phyloP scores from a whole-genome alignment of 495 filamentous ascomycete species.

The Glarea lozoyensis region DNA sequence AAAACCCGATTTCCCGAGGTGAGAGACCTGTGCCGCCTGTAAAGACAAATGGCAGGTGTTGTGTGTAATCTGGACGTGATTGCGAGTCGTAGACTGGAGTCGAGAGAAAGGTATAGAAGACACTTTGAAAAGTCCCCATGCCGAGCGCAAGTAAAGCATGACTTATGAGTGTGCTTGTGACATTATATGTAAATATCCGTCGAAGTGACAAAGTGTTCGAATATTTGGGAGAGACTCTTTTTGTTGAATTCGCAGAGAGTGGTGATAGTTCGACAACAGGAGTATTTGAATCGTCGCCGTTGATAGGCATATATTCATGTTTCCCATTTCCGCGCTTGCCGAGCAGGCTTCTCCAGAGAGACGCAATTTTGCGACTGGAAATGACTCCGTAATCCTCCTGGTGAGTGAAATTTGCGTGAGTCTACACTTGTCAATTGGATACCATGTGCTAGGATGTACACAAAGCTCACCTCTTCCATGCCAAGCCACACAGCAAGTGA shows the following conservation, averaged over 20 bases:
- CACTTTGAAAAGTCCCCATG: slow-evolving; percentile 73
- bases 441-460: background rate
- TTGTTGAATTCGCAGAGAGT: slow-evolving; percentile 5
- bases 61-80: slow-evolving; percentile 28
- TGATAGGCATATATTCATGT: slow-evolving; percentile 6
- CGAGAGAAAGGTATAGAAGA: slow-evolving; percentile 80
- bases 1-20: slow-evolving; percentile 64
- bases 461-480: slow-evolving; percentile 54
- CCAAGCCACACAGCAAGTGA: slow-evolving; percentile 50
- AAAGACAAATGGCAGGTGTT: slow-evolving; percentile 56
- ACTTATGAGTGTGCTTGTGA: slow-evolving; percentile 55
- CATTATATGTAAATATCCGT: slow-evolving; percentile 72
- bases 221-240: slow-evolving; percentile 15
- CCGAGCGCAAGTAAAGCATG: slow-evolving; percentile 68
- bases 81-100: slow-evolving; percentile 59
- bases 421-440: slow-evolving; percentile 25
- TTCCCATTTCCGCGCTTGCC: slow-evolving; percentile 1
- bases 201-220: slow-evolving; percentile 52
- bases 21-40: slow-evolving; percentile 74
- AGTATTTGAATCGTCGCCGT: slow-evolving; percentile 4
- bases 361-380: slow-evolving; percentile 11
- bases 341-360: slow-evolving; percentile 4
- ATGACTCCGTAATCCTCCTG: slow-evolving; percentile 39
- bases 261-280: slow-evolving; percentile 1
- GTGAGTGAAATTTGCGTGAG: slow-evolving; percentile 37